phyloP scores from a whole-genome alignment of 345 rosid genomes.

The Luvunga scandens region DNA sequence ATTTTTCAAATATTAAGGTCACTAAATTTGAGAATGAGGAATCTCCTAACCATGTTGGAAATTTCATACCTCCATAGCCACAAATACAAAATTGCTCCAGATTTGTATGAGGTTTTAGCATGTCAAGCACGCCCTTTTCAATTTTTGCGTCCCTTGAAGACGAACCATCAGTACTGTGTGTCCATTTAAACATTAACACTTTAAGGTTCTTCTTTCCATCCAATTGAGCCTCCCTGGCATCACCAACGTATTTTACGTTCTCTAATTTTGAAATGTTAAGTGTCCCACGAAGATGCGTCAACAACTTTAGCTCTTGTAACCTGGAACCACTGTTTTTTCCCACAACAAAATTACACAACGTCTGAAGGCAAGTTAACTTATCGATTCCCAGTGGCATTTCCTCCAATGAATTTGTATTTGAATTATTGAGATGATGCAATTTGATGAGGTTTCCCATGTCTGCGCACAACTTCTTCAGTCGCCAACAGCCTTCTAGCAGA shows the following conservation, averaged over 20 bases:
- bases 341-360: not conserved
- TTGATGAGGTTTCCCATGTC: not conserved
- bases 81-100: not conserved
- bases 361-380: not conserved
- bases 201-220: conserved; percentile 22
- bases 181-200: conserved; percentile 12
- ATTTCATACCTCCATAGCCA: not conserved
- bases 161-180: not conserved
- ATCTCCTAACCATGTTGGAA: conserved; percentile 19
- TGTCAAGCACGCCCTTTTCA: not conserved
- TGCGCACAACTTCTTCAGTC: not conserved
- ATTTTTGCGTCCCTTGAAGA: not conserved
- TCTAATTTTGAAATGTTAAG: not conserved
- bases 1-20: not conserved
- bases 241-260: not conserved
- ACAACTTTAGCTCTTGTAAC: not conserved
- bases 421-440: not conserved
- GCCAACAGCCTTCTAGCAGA: not conserved
- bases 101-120: not conserved
- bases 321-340: not conserved
- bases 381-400: conserved; percentile 5
- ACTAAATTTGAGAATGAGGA: conserved; percentile 10
- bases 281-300: not conserved
- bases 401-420: not conserved
- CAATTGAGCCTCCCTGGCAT: conserved; percentile 23